These are phyloP conservation scores for Gorgonomyces haynaldii DNA, from an alignment of 192 early-diverging fungal genomes.

Conservation along the genomic window DNA sequence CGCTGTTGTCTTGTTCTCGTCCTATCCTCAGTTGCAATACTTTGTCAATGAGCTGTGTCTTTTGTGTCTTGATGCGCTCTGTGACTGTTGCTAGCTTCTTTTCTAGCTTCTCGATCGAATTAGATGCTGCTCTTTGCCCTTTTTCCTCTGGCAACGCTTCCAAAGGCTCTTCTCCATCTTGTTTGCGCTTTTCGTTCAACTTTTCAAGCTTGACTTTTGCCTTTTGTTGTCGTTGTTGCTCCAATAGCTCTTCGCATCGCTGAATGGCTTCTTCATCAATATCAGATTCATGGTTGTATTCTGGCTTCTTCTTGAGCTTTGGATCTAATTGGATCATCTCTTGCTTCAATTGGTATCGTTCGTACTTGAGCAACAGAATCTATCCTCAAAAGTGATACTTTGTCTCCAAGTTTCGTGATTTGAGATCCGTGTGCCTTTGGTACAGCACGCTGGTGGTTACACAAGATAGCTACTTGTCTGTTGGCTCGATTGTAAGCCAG, in stretches of 20 bases:
- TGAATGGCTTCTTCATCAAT: conserved; percentile 47
- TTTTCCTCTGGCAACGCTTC: conserved; percentile 37
- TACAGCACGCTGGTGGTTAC: conserved; percentile 92
- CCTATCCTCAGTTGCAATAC: conserved; percentile 42
- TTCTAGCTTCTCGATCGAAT: conserved; percentile 57
- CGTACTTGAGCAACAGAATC: conserved; percentile 77
- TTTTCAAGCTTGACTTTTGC: conserved; percentile 52
- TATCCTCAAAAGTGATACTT: conserved; percentile 33
- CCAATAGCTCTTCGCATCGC: conserved; percentile 38
- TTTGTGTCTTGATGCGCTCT: conserved; percentile 60
- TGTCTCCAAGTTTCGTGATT: conserved; percentile 74
- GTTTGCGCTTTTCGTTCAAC: conserved; percentile 70
- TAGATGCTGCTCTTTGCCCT: conserved; percentile 13
- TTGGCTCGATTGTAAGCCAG: conserved; percentile 92
- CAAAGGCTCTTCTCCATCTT: conserved; percentile 38
- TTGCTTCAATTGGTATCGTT: conserved; percentile 59
- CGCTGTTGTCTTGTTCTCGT: conserved; percentile 93
- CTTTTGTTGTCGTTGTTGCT: conserved; percentile 67
- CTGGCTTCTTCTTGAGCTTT: conserved; percentile 58
- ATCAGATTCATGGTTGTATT: conserved; percentile 57
- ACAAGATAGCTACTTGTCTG: conserved; percentile 88
- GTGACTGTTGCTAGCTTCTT: conserved; percentile 58
- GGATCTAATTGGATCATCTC: conserved; percentile 64
- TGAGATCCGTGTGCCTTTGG: conserved; percentile 64
- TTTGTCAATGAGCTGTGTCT: conserved; percentile 73